phyloP scores from a whole-genome alignment of 2,329 filamentous ascomycete genomes.

The Alternaria brassicae region DNA sequence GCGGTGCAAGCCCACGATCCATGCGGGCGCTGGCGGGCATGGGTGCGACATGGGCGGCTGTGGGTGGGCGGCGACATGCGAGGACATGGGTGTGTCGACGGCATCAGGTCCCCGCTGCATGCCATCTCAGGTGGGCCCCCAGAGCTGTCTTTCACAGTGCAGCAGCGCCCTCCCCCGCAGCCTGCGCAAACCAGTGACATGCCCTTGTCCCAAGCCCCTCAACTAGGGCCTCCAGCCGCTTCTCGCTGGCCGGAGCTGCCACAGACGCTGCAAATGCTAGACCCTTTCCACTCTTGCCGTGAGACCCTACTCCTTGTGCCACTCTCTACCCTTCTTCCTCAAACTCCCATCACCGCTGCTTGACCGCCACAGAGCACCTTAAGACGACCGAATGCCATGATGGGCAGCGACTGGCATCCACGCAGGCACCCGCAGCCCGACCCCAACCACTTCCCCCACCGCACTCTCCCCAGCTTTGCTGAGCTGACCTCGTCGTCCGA shows the following conservation, averaged over 20 bases:
- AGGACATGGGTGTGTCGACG: conserved; percentile 10
- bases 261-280: conserved; percentile 12
- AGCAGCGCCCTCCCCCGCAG: conserved; percentile 18
- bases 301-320: conserved; percentile 17
- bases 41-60: background rate
- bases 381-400: conserved; percentile 17
- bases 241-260: conserved; percentile 15
- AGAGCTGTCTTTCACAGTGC: conserved; percentile 15
- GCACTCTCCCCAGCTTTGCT: conserved; percentile 33
- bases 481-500: conserved; percentile 31
- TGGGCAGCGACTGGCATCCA: conserved; percentile 26
- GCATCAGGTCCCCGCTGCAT: conserved; percentile 21
- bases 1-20: conserved; percentile 9
- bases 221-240: conserved; percentile 17
- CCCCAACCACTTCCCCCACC: conserved; percentile 16
- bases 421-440: conserved; percentile 18
- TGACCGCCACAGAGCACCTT: conserved; percentile 9
- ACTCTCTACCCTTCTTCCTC: conserved; percentile 12
- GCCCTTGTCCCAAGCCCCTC: conserved; percentile 12
- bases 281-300: conserved; percentile 13
- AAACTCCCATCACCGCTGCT: conserved; percentile 1
- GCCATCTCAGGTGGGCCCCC: conserved; percentile 11
- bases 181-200: conserved; percentile 19
- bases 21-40: background rate
- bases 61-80: background rate